Percentiles rank a stretch among this genome's conserved stretches.
phyloP scores from a whole-genome alignment of 2,329 filamentous ascomycete species.

The Triangularia verruculosa region DNA sequence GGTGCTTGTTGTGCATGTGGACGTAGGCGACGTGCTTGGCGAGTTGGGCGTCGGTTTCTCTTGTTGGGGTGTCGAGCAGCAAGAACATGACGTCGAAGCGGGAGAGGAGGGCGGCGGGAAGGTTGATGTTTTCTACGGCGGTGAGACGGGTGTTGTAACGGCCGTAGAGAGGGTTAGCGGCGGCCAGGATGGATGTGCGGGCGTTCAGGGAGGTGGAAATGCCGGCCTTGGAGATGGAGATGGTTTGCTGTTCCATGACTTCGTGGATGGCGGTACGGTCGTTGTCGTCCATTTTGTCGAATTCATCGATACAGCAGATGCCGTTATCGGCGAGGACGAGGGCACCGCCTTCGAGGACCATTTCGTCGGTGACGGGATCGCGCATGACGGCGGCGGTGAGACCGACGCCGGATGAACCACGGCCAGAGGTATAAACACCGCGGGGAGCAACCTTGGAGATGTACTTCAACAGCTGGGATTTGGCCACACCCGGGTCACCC shows the following conservation, averaged over 20 bases:
- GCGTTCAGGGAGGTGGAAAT: conserved; percentile 83
- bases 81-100: conserved; percentile 97
- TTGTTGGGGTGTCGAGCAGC: conserved; percentile 88
- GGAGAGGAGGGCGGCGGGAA: conserved; percentile 92
- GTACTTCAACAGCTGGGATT: conserved; percentile 97
- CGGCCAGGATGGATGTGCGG: conserved; percentile 90
- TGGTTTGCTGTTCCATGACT: conserved; percentile 86
- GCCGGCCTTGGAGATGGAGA: conserved; percentile 75
- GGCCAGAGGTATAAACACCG: conserved; percentile 79
- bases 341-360: conserved; percentile 78
- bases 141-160: conserved; percentile 97
- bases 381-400: conserved; percentile 81
- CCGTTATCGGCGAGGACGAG: conserved; percentile 79
- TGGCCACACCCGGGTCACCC: conserved; percentile 99
- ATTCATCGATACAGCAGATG: conserved; percentile 83
- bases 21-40: conserved; percentile 95
- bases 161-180: conserved; percentile 94
- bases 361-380: conserved; percentile 78
- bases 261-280: conserved; percentile 82
- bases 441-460: conserved; percentile 97
- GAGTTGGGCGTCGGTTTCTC: conserved; percentile 87
- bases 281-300: conserved; percentile 86
- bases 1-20: conserved; percentile 94
- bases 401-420: conserved; percentile 78
- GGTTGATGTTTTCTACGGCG: conserved; percentile 97